Base-by-base conservation (phyloP, 805 yeast species). In the Tetrapisispora taiwanensis region DNA sequence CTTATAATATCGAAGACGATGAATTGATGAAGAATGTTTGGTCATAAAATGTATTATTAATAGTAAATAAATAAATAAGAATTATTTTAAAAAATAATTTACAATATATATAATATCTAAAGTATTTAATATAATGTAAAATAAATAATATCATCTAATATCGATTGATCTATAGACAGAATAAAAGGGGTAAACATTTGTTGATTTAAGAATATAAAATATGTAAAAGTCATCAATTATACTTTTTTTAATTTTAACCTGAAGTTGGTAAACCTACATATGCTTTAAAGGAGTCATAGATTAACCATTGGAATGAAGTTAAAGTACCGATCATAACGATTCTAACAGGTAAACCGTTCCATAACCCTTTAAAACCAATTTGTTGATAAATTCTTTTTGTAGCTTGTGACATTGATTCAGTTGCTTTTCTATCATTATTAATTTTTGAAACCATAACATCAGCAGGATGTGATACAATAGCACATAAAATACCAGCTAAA, bases 401-500 rank as follows among this genome's bases (percentile, higher is more conserved):
- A 10, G 94, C 92, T 28, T 70, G 68, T 26, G 81, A 79, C 56
- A 76, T 72, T 5, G 82, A 59, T 68, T 88, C 95, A 80, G 73
- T 60, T 65, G 67, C 56, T 76, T 78, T 55, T 79, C 88, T 48
- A 31, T 59, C 63, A 43, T 82, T 74, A 63, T 86, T 89, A 58
- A 92, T 78, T 74, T 88, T 85, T 40, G 95, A 84, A 22, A 90
- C 97, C 95, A 92, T 81, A 30, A 90, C 97, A 66, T 90, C 98
- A n/a, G 97, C 97, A 18, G 98, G 98, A 65, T 92, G 97, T 24
- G 97, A 89, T 15, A 89, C 92, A 42, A 84, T 70, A 7, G 98
- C 97, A 72, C 97, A 90, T 70, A 89, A 78, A 45, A 92, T 81
- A 80, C 97, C 98, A 10, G 97, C 98, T 60, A 90, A 76, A 70